Evolutionary conservation across 805 yeast genomes (phyloP).

Genomic region (Candida morakotiae): DNA sequence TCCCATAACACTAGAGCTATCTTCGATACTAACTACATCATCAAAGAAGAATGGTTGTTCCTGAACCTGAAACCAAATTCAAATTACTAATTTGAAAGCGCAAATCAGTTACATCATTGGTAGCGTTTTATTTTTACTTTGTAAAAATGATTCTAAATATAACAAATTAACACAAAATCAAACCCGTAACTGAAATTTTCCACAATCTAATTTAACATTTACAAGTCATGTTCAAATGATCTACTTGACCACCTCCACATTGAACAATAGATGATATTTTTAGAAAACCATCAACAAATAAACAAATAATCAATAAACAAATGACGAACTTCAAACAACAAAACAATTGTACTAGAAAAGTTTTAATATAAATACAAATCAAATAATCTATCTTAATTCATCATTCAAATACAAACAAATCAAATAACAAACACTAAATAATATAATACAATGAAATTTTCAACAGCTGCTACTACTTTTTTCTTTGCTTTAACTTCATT

Average conservation of each 20-base stretch:
- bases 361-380: not conserved
- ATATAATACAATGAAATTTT: constrained; percentile 1
- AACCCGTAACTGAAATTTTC: not conserved
- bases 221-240: too few species aligned
- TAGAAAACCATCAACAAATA: not conserved
- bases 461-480: constrained; percentile 3
- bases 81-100: too few species aligned
- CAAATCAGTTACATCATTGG: not conserved
- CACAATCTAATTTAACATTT: not conserved
- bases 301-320: not conserved
- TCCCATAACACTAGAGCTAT: too few species aligned
- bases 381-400: too few species aligned
- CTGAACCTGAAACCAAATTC: too few species aligned
- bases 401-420: not conserved
- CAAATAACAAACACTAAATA: not conserved
- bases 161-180: not conserved
- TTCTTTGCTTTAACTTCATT: constrained; percentile 7
- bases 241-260: too few species aligned
- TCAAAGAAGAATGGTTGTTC: too few species aligned
- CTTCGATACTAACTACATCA: too few species aligned
- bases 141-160: not conserved
- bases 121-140: not conserved
- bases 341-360: too few species aligned
- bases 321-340: too few species aligned
- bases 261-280: not conserved